Evolutionary conservation across 2,329 filamentous ascomycete species (phyloP).

Genomic region (Ascocoryne sarcoides): DNA sequence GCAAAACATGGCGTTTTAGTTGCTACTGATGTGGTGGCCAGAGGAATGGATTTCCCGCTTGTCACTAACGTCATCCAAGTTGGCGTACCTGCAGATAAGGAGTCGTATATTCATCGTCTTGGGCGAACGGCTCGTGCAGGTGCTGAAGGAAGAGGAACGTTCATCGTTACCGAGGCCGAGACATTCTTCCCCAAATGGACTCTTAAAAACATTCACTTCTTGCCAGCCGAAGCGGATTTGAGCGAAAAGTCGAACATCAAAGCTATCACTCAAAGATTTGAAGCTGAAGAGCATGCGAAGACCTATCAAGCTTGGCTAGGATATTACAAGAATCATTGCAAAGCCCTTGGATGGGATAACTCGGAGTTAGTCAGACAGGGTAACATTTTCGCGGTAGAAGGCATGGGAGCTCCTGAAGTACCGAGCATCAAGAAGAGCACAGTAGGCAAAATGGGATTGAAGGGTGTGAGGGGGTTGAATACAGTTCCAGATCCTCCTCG

Average conservation of each 20-base stretch:
- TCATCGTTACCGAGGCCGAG: constrained; percentile 53
- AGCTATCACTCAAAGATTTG: constrained; percentile 35
- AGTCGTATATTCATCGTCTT: constrained; percentile 69
- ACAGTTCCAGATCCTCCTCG: constrained; percentile 36
- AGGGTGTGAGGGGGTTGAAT: constrained; percentile 40
- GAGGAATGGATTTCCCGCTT: constrained; percentile 75
- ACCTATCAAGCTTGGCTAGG: constrained; percentile 51
- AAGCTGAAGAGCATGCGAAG: constrained; percentile 36
- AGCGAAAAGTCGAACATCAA: constrained; percentile 32
- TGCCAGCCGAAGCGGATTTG: constrained; percentile 38
- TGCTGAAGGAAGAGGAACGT: constrained; percentile 62
- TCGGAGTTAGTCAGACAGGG: constrained; percentile 38
- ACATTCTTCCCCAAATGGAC: constrained; percentile 41
- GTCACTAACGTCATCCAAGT: constrained; percentile 75
- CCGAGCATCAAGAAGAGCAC: constrained; percentile 39
- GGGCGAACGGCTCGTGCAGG: constrained; percentile 70
- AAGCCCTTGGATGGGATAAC: constrained; percentile 31
- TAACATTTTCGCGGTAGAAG: constrained; percentile 41
- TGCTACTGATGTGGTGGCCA: constrained; percentile 71
- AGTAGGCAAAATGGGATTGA: constrained; percentile 49
- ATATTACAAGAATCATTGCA: constrained; percentile 42
- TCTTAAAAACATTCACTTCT: constrained; percentile 45
- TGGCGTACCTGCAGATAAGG: constrained; percentile 53
- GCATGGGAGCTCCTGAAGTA: constrained; percentile 38
- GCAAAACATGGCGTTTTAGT: constrained; percentile 57